Percentiles rank a stretch among this genome's conserved stretches.
These are phyloP conservation scores for Avena eriantha DNA, from an alignment of 176 grass and related monocot species.

Conservation along the genomic window DNA sequence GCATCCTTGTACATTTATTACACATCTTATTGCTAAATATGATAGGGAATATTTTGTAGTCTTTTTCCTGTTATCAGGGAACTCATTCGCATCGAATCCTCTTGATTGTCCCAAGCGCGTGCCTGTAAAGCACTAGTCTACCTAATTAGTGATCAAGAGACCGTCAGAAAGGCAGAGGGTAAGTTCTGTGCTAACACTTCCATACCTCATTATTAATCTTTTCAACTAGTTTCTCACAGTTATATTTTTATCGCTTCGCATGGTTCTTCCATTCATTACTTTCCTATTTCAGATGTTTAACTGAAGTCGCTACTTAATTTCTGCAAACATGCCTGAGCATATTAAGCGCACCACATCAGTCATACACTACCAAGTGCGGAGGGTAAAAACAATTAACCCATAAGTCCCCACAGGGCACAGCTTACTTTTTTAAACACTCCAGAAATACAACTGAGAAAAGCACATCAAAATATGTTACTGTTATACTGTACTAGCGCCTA, in stretches of 20 bases:
- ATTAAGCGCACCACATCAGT: not conserved
- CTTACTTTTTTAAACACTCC: not conserved
- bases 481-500: not conserved
- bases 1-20: slow-evolving; percentile 15
- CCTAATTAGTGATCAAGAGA: slow-evolving; percentile 26
- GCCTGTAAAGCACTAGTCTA: slow-evolving; percentile 11
- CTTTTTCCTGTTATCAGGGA: not conserved
- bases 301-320: slow-evolving; percentile 36
- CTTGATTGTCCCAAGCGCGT: slow-evolving; percentile 19
- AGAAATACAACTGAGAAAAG: not conserved
- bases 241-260: not conserved
- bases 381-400: not conserved
- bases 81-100: not conserved
- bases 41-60: not conserved
- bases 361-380: not conserved
- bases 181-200: slow-evolving; percentile 21
- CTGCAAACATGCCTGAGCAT: slow-evolving; percentile 18
- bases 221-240: slow-evolving; percentile 1
- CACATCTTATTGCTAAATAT: slow-evolving; percentile 33
- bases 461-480: not conserved
- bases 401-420: not conserved
- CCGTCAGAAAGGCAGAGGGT: not conserved
- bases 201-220: slow-evolving; percentile 18
- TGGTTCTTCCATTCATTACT: slow-evolving; percentile 9
- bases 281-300: slow-evolving; percentile 28